Conservation (phyloP, 2,329 filamentous ascomycete genomes). For the Pseudogymnoascus verrucosus region DNA sequence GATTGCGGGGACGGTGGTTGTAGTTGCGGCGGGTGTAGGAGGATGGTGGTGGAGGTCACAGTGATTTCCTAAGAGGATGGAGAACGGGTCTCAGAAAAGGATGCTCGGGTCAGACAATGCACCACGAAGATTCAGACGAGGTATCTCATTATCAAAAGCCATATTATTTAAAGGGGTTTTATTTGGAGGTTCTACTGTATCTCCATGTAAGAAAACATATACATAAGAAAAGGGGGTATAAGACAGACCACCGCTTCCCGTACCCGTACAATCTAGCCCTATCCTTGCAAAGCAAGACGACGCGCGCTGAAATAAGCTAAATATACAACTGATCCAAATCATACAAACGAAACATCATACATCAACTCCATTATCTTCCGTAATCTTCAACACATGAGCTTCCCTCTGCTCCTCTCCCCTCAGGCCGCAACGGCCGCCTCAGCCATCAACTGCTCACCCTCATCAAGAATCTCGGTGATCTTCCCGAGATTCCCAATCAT, state of each 20-base stretch:
- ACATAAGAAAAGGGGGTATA: conserved; percentile 8
- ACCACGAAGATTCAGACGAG: not conserved
- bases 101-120: not conserved
- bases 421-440: conserved; percentile 36
- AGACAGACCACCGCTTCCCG: conserved; percentile 3
- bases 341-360: conserved; percentile 10
- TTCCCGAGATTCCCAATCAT: conserved; percentile 78
- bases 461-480: conserved; percentile 82
- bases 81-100: not conserved
- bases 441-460: conserved; percentile 83
- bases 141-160: not conserved
- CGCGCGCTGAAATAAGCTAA: conserved; percentile 5
- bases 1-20: not conserved
- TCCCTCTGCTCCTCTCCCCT: not conserved
- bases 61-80: not conserved
- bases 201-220: not conserved
- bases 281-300: conserved; percentile 2
- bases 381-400: conserved; percentile 5
- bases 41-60: not conserved
- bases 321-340: conserved; percentile 6
- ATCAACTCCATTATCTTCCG: not conserved
- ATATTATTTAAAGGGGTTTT: not conserved
- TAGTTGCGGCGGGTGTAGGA: not conserved
- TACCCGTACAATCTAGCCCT: conserved; percentile 6
- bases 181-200: conserved; percentile 2